Evolutionary conservation across 352 stramenopile genomes (phyloP), one percentile per base, ranked within the genome.

Genomic region (Phytophthora litchii): DNA sequence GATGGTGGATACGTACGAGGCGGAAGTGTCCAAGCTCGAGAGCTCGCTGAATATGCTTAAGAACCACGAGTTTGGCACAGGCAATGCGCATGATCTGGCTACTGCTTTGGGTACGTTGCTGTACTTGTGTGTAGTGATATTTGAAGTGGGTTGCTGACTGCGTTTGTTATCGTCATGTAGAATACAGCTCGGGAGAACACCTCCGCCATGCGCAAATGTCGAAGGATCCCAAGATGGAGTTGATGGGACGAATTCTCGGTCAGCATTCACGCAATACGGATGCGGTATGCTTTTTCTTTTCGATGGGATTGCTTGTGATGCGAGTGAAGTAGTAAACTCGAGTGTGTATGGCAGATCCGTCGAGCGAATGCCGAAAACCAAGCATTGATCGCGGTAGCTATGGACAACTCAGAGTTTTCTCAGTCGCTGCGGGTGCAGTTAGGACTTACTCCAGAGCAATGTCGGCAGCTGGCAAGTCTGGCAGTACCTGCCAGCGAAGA

Each of bases 1-100:
- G 8, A 90, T 95, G 77, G 85, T 95, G 17, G 86, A 95, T 57
- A 94, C 83, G 17, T 95, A 93, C 58, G 86, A 95, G 52, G 75
- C 38, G 20, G 82, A 93, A 63, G 86, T 95, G 3, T 91, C 85
- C n/a, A 91, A 95, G 60, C 83, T 95, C 11, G 86, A 95, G 56
- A 91, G 80, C 52, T 89, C 78, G 40, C 58, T 95, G 11, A 91
- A 89, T 57, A 61, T 93, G 61, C 72, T 95, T 16, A 87, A 88
- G 41, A 67, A 72, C 29, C 85, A 95, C 60, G 74, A 72, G 25
- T 95, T 94, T 61, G 86, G 86, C 8, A 72, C 68, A 2, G 86
- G 86, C 5, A 74, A 92, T 25, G 68, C 74, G 1, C 45, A 91
- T 34, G 80, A 92, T 35, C 58, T 95, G 35, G 66, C 82, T 16